These are phyloP conservation scores for Aureobasidium lini DNA, from an alignment of 2,329 filamentous ascomycete genomes.

Conservation along the genomic window DNA sequence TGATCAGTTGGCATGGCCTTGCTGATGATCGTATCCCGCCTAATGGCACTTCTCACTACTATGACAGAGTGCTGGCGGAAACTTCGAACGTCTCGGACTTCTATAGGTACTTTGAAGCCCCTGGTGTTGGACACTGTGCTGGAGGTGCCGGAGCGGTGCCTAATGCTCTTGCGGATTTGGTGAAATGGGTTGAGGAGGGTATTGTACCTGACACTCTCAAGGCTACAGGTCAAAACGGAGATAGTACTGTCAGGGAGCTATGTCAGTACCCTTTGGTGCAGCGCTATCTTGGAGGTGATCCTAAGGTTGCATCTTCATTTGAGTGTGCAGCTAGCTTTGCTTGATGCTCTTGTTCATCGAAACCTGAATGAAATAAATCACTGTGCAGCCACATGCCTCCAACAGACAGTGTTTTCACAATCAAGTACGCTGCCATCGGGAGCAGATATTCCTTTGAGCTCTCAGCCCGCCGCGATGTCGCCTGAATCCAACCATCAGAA, in stretches of 20 bases:
- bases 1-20: conserved; percentile 38
- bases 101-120: conserved; percentile 34
- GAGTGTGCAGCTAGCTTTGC: conserved; percentile 15
- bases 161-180: conserved; percentile 18
- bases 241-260: conserved; percentile 10
- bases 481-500: no score
- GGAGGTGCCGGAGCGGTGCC: conserved; percentile 26
- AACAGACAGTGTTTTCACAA: no score
- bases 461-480: no score
- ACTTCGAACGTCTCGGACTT: conserved; percentile 26
- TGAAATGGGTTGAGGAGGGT: conserved; percentile 26
- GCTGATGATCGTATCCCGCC: conserved; percentile 33
- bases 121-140: conserved; percentile 31
- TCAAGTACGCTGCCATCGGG: no score
- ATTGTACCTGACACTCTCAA: conserved; percentile 21
- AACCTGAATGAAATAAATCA: not conserved
- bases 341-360: not conserved
- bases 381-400: not conserved
- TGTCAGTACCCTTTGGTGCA: conserved; percentile 20
- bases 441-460: no score
- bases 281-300: conserved; percentile 18
- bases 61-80: conserved; percentile 25
- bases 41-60: conserved; percentile 32
- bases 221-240: conserved; percentile 8
- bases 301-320: conserved; percentile 17